Evolutionary conservation across 805 yeast genomes (phyloP), one percentile per base, ranked within the genome.

Genomic region (Hanseniaspora taiwanica): DNA sequence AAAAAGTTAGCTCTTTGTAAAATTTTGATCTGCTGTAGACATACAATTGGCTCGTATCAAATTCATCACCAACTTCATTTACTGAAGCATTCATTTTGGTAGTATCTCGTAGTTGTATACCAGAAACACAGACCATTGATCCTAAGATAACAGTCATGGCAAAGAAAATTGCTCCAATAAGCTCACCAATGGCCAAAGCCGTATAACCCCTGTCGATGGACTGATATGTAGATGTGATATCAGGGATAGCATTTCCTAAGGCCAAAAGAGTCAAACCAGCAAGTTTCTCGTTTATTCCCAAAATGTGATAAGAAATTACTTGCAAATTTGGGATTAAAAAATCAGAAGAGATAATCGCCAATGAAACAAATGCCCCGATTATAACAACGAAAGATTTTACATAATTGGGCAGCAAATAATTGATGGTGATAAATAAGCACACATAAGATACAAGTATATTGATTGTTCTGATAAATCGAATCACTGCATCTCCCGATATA

Each of bases 181-280:
- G 64, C 55, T 87, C 96, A 1, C 96, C 91, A 6, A 89, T 60
- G 0, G 97, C 96, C 53, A 89, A 63, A 0, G 84, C 71, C 0
- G 80, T 74, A 1, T 83, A 73, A n/a, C 74, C 78, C 1, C 75
- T 61, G 10, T 69, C 67, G 74, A 91, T 72, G 3, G 96, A 94
- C 37, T 79, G 77, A 54, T 76, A 83, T 0, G 95, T 85, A 36
- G 89, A 73, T 27, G 86, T 71, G 3, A 89, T 75, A 56, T 89
- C 98, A 0, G 96, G 95, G 0, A 93, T 70, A 3, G 95, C 94
- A 59, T 89, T 89, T 0, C 96, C 97, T 44, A 89, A 68, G 0
- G 97, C 94, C 39, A 91, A 63, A 18, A 89, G 62, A 0, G 96
- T 87, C 47, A 89, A 69, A 0, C 97, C 97, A 10, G 91, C 77